Evolutionary conservation across 2,329 filamentous ascomycete species (phyloP).

Genomic region (Fusarium clavum): DNA sequence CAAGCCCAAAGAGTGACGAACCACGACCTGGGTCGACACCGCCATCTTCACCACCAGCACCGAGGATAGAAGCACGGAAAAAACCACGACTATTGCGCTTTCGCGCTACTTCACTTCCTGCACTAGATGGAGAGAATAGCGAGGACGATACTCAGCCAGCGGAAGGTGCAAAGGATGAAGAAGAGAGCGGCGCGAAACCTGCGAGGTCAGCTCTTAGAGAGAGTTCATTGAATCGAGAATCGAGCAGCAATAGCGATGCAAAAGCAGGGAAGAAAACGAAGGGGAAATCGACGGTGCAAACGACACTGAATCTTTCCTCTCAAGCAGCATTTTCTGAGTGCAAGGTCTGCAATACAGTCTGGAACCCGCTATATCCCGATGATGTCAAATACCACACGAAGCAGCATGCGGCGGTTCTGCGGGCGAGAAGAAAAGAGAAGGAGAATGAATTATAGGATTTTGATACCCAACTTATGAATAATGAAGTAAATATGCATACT

Average conservation of each 20-base stretch:
- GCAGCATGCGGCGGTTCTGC: slow-evolving; percentile 52
- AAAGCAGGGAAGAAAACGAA: slow-evolving; percentile 39
- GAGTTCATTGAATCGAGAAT: slow-evolving; percentile 9
- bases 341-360: slow-evolving; percentile 57
- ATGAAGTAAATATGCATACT: not conserved
- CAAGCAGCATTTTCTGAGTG: slow-evolving; percentile 58
- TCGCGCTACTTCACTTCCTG: slow-evolving; percentile 36
- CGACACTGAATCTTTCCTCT: slow-evolving; percentile 58
- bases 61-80: slow-evolving; percentile 18
- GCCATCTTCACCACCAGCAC: slow-evolving; percentile 36
- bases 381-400: slow-evolving; percentile 58
- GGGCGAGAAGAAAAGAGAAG: slow-evolving; percentile 43
- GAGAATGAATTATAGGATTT: slow-evolving; percentile 38
- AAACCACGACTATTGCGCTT: slow-evolving; percentile 49
- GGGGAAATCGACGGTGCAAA: slow-evolving; percentile 52
- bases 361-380: slow-evolving; percentile 58
- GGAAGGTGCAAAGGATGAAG: not conserved
- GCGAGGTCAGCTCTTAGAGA: not conserved
- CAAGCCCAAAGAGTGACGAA: slow-evolving; percentile 33
- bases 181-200: not conserved
- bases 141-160: not conserved
- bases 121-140: slow-evolving; percentile 10
- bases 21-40: slow-evolving; percentile 36
- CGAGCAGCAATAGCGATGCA: slow-evolving; percentile 7
- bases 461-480: slow-evolving; percentile 43